Percentiles rank a stretch among this genome's conserved stretches.
Conservation (phyloP, 495 filamentous ascomycete species). For the Annulohypoxylon moriforme region DNA sequence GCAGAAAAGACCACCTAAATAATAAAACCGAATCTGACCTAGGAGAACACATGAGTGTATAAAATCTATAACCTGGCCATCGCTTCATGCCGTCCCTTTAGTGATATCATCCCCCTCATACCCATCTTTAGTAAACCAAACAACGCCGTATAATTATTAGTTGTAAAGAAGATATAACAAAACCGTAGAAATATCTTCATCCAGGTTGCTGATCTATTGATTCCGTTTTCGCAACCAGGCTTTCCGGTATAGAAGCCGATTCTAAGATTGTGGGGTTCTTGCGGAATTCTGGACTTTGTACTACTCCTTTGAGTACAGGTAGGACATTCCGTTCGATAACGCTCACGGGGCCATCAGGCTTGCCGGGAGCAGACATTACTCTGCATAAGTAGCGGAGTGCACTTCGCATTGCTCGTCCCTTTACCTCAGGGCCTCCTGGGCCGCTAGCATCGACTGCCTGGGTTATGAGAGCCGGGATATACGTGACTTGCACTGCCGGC, state of each 20-base stretch:
- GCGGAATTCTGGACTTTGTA: slow-evolving; percentile 33
- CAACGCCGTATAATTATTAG: neutral
- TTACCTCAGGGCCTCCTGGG: slow-evolving; percentile 16
- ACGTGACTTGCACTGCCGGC: slow-evolving; percentile 53
- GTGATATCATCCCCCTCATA: neutral
- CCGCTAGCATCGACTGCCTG: slow-evolving; percentile 29
- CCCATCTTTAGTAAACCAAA: neutral
- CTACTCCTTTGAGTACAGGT: slow-evolving; percentile 21
- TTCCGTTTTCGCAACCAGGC: slow-evolving; percentile 20
- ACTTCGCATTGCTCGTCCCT: slow-evolving; percentile 29
- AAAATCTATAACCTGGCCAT: neutral
- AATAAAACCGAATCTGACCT: neutral
- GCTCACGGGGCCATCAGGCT: slow-evolving; percentile 15
- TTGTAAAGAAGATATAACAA: no score
- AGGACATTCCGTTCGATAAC: slow-evolving; percentile 43
- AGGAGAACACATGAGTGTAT: neutral
- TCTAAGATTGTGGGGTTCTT: slow-evolving; percentile 34
- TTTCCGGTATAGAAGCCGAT: slow-evolving; percentile 28
- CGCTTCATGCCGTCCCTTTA: no score
- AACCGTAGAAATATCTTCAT: neutral
- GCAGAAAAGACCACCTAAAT: neutral
- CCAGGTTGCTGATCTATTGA: neutral
- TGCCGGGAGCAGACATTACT: slow-evolving; percentile 33
- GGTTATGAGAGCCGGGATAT: slow-evolving; percentile 50
- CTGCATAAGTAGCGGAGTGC: slow-evolving; percentile 35